phyloP scores from a whole-genome alignment of 768 basidiomycete genomes.

The Boletus coccyginus region DNA sequence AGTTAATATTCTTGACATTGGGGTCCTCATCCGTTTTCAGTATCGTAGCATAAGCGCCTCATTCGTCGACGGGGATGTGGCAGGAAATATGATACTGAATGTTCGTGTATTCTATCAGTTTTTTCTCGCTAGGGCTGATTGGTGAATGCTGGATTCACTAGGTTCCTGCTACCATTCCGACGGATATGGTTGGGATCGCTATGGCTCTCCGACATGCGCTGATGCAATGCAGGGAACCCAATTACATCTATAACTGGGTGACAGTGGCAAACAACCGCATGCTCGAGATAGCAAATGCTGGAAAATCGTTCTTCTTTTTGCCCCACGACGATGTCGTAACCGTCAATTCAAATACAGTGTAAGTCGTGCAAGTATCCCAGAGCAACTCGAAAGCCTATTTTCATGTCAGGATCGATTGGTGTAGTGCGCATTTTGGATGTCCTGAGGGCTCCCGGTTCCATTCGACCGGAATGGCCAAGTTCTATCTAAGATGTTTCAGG shows the following conservation, averaged over 20 bases:
- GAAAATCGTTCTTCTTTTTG: slow-evolving; percentile 14
- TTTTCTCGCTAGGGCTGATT: neutral
- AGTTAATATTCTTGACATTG: neutral
- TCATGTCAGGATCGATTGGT: slow-evolving; percentile 21
- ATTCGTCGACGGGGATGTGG: slow-evolving; percentile 17
- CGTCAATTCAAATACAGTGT: slow-evolving; percentile 26
- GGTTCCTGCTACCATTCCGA: slow-evolving; percentile 14
- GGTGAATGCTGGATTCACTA: neutral
- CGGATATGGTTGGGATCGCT: slow-evolving; percentile 18
- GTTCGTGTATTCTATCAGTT: slow-evolving; percentile 9
- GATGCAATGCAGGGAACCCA: slow-evolving; percentile 8
- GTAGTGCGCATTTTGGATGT: slow-evolving; percentile 20
- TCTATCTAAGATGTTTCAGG: slow-evolving; percentile 23
- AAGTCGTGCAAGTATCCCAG: neutral
- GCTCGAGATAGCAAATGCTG: slow-evolving; percentile 18
- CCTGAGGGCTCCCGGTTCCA: slow-evolving; percentile 17
- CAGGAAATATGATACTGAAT: slow-evolving; percentile 20
- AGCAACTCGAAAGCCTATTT: neutral
- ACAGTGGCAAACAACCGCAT: slow-evolving; percentile 17
- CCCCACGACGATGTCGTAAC: slow-evolving; percentile 6
- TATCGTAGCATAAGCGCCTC: slow-evolving; percentile 17
- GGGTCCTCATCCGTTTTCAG: slow-evolving; percentile 5
- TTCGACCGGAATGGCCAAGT: slow-evolving; percentile 13
- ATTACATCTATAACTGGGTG: slow-evolving; percentile 19
- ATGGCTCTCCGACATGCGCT: slow-evolving; percentile 15